Evolutionary conservation across 805 yeast species (phyloP), one percentile per base, ranked within the genome.

Genomic region (Jamesozyma hellenica): DNA sequence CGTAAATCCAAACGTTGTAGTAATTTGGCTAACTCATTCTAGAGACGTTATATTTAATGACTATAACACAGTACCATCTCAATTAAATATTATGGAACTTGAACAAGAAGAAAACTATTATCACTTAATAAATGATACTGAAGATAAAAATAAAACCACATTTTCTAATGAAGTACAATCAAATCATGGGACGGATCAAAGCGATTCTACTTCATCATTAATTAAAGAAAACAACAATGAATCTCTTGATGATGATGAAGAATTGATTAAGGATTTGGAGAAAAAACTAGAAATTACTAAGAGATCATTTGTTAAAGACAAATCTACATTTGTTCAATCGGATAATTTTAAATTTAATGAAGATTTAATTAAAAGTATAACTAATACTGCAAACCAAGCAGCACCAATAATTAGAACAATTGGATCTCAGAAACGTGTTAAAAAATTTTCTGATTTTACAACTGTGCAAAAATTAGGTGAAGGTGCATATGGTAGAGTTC

Each of bases 401-500:
- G 10, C 14, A 13, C 38, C 34, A 17, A 31, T 9, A 7, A 14
- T 28, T 10, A 21, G 29, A 10, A 56, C 63, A 29, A 71, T 79
- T 41, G 96, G 96, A 1, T 64, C 67, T 2, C 66, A 67, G 38
- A 72, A 90, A 51, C 70, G 95, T 38, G 77, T 72, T 18, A 84
- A 85, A 56, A 74, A 75, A 44, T 71, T 83, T 46, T 56, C 70
- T 0, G 94, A 87, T 56, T 92, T 85, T 52, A 60, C 63, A 1
- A 71, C 82, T 1, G 32, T 86, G 34, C 80, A 82, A 56, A 74
- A 77, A 43, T 72, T 92, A 75, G 98, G 98, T 0, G 88, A 82
- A 56, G 98, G 98, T 26, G 96, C 97, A 0, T 92, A 88, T 53
- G 97, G 97, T 8, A 82, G 84, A 54, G 98, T 90, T 15, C 80